Evolutionary conservation across 257 asterid genomes (phyloP).

Genomic region (Paulownia fortunei): DNA sequence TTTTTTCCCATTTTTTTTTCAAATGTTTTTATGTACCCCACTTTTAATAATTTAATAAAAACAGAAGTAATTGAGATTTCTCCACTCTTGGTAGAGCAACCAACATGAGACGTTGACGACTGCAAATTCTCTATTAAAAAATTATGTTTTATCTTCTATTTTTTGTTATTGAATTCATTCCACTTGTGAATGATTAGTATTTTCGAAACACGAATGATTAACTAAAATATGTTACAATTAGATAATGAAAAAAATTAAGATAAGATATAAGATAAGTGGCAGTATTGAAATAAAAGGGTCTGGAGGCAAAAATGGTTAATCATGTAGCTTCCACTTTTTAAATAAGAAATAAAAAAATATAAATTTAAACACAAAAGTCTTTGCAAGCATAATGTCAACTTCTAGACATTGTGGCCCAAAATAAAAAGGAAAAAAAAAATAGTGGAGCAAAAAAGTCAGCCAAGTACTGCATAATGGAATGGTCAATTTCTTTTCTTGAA

Average conservation of each 20-base stretch:
- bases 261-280: too few species aligned
- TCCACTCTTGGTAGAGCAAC: neutral
- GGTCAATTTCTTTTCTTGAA: constrained; percentile 13
- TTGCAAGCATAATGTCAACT: constrained; percentile 31
- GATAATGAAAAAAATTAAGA: neutral
- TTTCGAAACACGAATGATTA: neutral
- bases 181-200: neutral
- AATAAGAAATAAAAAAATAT: neutral
- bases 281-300: neutral
- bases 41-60: neutral
- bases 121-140: neutral
- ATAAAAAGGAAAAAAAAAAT: too few species aligned
- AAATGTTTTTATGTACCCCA: neutral
- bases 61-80: neutral
- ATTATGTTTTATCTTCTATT: neutral
- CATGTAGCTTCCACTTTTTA: neutral
- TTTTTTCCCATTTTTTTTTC: neutral
- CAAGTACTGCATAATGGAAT: constrained; percentile 5
- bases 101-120: neutral
- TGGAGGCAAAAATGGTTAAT: neutral
- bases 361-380: neutral
- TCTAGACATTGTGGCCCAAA: constrained; percentile 21
- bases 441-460: constrained; percentile 17
- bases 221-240: too few species aligned
- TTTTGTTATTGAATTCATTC: neutral